These are phyloP conservation scores for Neobulgaria alba DNA, from an alignment of 2,329 filamentous ascomycete genomes.

Conservation along the genomic window DNA sequence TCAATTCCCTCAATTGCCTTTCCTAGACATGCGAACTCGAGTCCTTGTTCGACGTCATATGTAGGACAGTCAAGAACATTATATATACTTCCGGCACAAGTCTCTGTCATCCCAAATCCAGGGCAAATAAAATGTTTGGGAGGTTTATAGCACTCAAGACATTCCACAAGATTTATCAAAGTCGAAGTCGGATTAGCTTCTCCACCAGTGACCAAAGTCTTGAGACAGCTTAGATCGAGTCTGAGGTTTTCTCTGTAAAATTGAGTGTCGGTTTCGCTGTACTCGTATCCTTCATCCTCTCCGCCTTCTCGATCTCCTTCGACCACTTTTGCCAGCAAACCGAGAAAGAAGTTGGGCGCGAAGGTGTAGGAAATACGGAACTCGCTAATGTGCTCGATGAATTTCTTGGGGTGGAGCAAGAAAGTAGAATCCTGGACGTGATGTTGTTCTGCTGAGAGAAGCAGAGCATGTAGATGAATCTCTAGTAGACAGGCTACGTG, in stretches of 20 bases:
- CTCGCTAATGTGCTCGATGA: constrained; percentile 32
- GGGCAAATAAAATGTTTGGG: constrained; percentile 30
- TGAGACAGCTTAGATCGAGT: constrained; percentile 27
- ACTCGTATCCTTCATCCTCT: too few relatives aligned
- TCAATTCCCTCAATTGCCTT: constrained; percentile 31
- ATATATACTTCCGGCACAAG: constrained; percentile 41
- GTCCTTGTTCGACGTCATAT: constrained; percentile 29
- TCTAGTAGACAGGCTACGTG: constrained; percentile 45
- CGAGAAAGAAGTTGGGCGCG: constrained; percentile 36
- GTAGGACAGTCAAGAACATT: constrained; percentile 31
- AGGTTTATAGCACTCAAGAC: constrained; percentile 29
- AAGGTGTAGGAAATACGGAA: constrained; percentile 38
- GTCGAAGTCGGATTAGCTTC: constrained; percentile 36
- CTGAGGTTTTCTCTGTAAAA: not conserved
- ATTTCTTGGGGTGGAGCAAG: constrained; percentile 31
- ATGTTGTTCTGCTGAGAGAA: constrained; percentile 34
- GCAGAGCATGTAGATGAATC: constrained; percentile 42
- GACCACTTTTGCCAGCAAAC: constrained; percentile 4
- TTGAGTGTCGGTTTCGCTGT: too few relatives aligned
- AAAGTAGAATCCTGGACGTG: constrained; percentile 36
- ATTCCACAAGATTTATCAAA: constrained; percentile 21
- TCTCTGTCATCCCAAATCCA: constrained; percentile 45
- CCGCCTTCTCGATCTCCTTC: too few relatives aligned
- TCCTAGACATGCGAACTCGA: constrained; percentile 33
- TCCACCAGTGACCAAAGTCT: constrained; percentile 34